Conservation (phyloP, 192 early-diverging fungal species). For the Cetraspora pellucida region DNA sequence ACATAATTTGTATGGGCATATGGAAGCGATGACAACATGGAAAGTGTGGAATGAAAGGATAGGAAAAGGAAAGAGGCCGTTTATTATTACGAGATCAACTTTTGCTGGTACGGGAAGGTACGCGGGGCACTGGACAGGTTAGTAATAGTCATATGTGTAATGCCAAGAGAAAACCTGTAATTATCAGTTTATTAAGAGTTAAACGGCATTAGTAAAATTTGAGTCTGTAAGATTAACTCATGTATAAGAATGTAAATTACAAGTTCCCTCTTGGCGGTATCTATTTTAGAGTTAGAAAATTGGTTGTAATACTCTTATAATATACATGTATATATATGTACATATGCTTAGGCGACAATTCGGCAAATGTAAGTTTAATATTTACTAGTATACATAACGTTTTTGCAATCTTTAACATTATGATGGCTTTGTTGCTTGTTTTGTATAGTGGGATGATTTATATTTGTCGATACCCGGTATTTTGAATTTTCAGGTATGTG, state of each 20-base stretch:
- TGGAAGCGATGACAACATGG: constrained; percentile 19
- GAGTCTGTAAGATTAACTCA: too few species aligned
- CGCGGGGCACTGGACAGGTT: constrained; percentile 51
- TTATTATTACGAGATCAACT: constrained; percentile 19
- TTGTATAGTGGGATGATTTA: constrained; percentile 53
- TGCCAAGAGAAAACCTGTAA: too few species aligned
- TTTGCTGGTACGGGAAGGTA: constrained; percentile 59
- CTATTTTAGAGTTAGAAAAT: too few species aligned
- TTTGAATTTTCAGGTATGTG: constrained; percentile 58
- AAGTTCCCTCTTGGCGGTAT: too few species aligned
- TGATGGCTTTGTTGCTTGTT: not conserved
- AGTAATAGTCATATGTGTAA: too few species aligned
- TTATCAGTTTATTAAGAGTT: too few species aligned
- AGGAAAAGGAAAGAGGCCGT: constrained; percentile 17
- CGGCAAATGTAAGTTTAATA: constrained; percentile 16
- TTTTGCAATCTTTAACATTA: not conserved
- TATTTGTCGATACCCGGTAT: constrained; percentile 62
- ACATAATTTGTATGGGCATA: constrained; percentile 28
- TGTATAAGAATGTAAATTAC: too few species aligned
- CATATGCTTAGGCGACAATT: constrained; percentile 57
- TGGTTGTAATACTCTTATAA: too few species aligned
- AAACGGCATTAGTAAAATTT: too few species aligned
- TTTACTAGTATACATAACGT: not conserved
- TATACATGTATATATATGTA: too few species aligned
- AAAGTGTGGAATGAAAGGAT: constrained; percentile 1